Base-by-base conservation (phyloP, 2,329 filamentous ascomycete genomes). In the Pseudogymnoascus sp. region DNA sequence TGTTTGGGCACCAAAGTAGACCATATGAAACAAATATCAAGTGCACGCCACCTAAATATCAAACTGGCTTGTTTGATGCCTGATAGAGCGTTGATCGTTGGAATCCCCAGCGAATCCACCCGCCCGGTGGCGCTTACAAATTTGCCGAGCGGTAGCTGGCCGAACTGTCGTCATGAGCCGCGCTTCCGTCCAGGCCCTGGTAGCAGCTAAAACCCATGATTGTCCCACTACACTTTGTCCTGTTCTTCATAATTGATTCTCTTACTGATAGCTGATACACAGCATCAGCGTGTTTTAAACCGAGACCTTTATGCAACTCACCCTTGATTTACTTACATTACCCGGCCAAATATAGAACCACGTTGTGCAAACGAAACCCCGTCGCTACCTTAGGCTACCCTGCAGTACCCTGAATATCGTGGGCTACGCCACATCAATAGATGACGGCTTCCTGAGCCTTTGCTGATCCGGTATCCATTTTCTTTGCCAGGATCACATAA, bases 131-230 rank as follows among this genome's bases (percentile, higher is more conserved):
- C 47, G 47, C 28, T 54, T 54, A 54, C 43, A 54, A 54, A 33
- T 54, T 54, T 54, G 43, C 43, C 43, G 43, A 54, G 43, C 43
- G 43, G 43, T 54, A 54, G 43, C 30, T 33, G 25, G 43, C 43
- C 43, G 25, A 33, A 54, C 43, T 54, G 25, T 47, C 47, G 47
- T 54, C 47, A 54, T 54, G 47, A 33, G n/a, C 47, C 47, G 47
- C 47, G 47, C 28, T 54, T 54, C 47, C 47, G 47, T 33, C 28
- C 47, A 33, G 47, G 47, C 28, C n/a, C 47, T 54, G 43, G 28
- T 54, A 33, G 47, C 33, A 33, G 47, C 28, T 54, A 54, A 54
- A 54, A 18, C 25, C 28, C n/a, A 54, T 54, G 47, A 54, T 54
- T 33, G 47, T 33, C 47, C 28, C 47, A 54, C 47, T 54, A 54